These are phyloP conservation scores for Adansonia gregorii DNA, from an alignment of 441 rosid species.

Conservation along the genomic window DNA sequence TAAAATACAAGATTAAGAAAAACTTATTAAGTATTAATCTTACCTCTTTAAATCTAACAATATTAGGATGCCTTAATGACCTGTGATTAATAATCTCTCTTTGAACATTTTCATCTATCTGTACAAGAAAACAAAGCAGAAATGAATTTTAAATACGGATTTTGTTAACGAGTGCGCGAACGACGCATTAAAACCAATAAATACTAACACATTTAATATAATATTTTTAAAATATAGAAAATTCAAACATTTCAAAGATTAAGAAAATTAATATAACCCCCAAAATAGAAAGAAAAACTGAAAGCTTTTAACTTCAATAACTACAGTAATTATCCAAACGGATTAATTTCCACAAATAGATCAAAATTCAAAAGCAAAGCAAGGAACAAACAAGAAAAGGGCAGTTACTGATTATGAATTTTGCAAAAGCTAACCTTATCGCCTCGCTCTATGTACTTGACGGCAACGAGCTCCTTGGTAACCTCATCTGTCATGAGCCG, in stretches of 20 bases:
- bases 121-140: slow-evolving; percentile 27
- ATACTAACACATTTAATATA: background rate
- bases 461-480: slow-evolving; percentile 68
- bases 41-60: slow-evolving; percentile 71
- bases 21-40: too few relatives aligned
- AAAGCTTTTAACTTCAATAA: slow-evolving; percentile 9
- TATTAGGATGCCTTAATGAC: slow-evolving; percentile 65
- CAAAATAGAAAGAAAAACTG: background rate
- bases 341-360: slow-evolving; percentile 16
- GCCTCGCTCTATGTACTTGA: slow-evolving; percentile 77
- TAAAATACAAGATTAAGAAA: too few relatives aligned
- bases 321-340: background rate
- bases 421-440: slow-evolving; percentile 48
- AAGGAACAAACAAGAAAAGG: background rate
- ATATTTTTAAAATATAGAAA: background rate
- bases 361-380: background rate
- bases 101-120: slow-evolving; percentile 75
- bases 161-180: too few relatives aligned
- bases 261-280: background rate
- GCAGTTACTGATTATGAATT: background rate
- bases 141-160: background rate
- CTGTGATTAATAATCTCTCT: slow-evolving; percentile 75
- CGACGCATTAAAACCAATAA: background rate
- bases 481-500: slow-evolving; percentile 65
- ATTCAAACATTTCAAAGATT: background rate